Conservation (phyloP, 108 stramenopile genomes). For the Cyclotella kingstonii region DNA sequence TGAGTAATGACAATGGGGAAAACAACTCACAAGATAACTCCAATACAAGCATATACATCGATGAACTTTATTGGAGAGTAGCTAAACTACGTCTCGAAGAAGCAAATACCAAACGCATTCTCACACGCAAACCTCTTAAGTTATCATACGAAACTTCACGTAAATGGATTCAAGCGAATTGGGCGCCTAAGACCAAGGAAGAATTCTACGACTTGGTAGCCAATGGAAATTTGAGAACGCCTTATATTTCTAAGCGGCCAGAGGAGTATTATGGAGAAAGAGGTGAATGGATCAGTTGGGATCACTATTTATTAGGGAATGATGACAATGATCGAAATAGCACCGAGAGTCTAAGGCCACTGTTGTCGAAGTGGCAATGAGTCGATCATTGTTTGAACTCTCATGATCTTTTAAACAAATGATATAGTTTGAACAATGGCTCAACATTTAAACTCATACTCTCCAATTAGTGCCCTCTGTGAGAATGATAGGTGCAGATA, state of each 20-base stretch:
- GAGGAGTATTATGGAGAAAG: slow-evolving; percentile 71
- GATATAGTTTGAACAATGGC: too few species aligned
- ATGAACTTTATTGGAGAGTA: slow-evolving; percentile 64
- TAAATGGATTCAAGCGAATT: slow-evolving; percentile 56
- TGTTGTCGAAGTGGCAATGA: slow-evolving; percentile 10
- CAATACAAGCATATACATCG: slow-evolving; percentile 28
- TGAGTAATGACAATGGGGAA: background rate
- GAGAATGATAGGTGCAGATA: too few species aligned
- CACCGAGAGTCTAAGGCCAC: background rate
- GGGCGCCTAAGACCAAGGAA: slow-evolving; percentile 54
- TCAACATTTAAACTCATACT: too few species aligned
- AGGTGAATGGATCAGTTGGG: slow-evolving; percentile 77
- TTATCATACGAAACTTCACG: slow-evolving; percentile 50
- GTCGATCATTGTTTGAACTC: too few species aligned
- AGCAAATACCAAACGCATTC: slow-evolving; percentile 61
- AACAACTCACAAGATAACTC: slow-evolving; percentile 2
- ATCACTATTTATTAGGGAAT: slow-evolving; percentile 55
- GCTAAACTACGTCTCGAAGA: slow-evolving; percentile 72
- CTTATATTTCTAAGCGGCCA: slow-evolving; percentile 70
- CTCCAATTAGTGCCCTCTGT: too few species aligned
- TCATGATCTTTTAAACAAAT: too few species aligned
- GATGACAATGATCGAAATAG: slow-evolving; percentile 15
- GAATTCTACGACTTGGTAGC: slow-evolving; percentile 64
- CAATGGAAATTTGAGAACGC: slow-evolving; percentile 64
- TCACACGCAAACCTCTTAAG: slow-evolving; percentile 54